Conservation (phyloP, 163 green algal species). For the Chlamydomonas reinhardtii region DNA sequence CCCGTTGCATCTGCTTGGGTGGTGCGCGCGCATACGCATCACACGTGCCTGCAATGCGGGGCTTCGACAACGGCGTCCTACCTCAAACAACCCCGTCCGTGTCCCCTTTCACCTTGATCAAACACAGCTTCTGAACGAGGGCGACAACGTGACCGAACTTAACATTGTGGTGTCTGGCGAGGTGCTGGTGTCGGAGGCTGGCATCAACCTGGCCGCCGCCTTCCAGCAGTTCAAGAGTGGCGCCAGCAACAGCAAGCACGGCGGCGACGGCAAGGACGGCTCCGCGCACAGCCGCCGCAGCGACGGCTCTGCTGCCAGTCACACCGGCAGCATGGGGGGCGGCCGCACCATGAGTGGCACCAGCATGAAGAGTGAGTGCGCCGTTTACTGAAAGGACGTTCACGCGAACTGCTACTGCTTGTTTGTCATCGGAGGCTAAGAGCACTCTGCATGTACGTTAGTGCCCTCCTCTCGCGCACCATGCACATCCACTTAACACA, state of each 20-base stretch:
- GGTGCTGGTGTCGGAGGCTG: constrained; percentile 48
- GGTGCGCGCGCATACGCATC: too few relatives aligned
- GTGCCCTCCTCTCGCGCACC: not conserved
- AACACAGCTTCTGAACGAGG: constrained; percentile 10
- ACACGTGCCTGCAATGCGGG: too few relatives aligned
- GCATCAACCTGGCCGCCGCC: constrained; percentile 41
- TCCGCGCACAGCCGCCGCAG: not conserved
- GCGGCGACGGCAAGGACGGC: not conserved
- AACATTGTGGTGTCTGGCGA: constrained; percentile 63
- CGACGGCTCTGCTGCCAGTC: not conserved
- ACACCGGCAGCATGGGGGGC: not conserved
- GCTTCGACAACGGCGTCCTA: too few relatives aligned
- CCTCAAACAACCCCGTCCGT: too few relatives aligned
- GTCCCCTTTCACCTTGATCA: too few relatives aligned
- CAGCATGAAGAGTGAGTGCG: not conserved
- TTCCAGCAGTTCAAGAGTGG: constrained; percentile 17
- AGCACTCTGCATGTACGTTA: too few relatives aligned
- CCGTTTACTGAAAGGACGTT: too few relatives aligned
- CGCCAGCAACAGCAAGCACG: not conserved
- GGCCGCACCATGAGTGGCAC: not conserved
- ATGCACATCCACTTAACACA: not conserved
- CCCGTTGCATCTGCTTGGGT: too few relatives aligned
- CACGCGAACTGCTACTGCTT: too few relatives aligned
- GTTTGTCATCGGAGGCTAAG: too few relatives aligned
- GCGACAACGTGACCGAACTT: constrained; percentile 64